Evolutionary conservation across 805 yeast species (phyloP).

Genomic region (Ascoidea tarda): DNA sequence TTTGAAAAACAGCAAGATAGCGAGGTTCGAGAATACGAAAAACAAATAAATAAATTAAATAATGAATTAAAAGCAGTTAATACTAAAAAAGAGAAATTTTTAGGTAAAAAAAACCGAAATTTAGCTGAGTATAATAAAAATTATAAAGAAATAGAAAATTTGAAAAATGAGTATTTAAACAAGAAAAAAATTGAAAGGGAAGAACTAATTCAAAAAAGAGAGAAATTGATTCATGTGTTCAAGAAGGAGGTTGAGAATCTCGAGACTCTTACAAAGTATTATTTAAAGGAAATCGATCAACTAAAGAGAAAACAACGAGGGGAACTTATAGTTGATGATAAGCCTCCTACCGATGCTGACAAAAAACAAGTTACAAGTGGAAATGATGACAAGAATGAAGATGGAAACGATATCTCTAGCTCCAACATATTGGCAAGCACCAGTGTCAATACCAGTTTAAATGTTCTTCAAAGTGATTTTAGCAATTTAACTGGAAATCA

Average conservation of each 20-base stretch:
- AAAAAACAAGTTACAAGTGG: not conserved
- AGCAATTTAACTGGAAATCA: no score
- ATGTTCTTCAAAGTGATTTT: no score
- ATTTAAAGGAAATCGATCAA: not conserved
- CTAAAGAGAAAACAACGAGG: not conserved
- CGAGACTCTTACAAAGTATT: constrained; percentile 2
- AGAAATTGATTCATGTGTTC: constrained; percentile 13
- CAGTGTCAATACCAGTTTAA: no score
- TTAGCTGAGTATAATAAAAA: constrained; percentile 9
- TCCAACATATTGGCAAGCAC: no score
- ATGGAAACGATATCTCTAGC: not conserved
- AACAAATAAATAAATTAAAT: constrained; percentile 14
- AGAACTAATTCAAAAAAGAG: constrained; percentile 13
- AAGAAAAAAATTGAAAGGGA: constrained; percentile 11
- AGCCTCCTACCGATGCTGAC: no score
- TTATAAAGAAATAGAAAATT: constrained; percentile 9
- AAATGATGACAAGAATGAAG: not conserved
- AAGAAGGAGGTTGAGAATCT: constrained; percentile 14
- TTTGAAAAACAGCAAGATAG: constrained; percentile 17
- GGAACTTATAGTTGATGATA: no score
- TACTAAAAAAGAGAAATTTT: constrained; percentile 20
- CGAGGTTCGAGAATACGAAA: constrained; percentile 13
- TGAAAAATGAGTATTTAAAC: constrained; percentile 9
- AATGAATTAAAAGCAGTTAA: constrained; percentile 17
- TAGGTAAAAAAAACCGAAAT: constrained; percentile 18